Conservation (phyloP, 2,329 filamentous ascomycete genomes). For the Juglanconis juglandina region DNA sequence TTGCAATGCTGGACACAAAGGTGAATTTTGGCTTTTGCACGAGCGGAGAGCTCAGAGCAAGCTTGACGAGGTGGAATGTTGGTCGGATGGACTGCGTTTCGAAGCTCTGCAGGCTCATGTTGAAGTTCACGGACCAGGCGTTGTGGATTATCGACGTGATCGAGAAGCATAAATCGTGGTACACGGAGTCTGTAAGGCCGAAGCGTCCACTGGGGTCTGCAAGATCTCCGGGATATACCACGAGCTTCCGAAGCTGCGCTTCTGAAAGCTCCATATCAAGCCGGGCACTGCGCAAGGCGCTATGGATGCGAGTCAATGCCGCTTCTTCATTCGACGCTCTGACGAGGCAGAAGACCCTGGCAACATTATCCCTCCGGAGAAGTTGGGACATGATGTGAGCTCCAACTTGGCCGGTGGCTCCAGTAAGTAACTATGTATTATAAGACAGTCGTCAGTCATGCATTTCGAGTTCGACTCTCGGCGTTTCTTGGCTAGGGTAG, state of each 20-base stretch:
- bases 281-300: not conserved
- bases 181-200: not conserved
- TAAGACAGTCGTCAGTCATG: not conserved
- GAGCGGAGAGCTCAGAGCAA: slow-evolving; percentile 22
- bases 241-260: not conserved
- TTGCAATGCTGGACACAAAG: slow-evolving; percentile 3
- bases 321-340: not conserved
- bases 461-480: no score
- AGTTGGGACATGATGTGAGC: slow-evolving; percentile 1
- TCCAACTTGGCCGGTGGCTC: slow-evolving; percentile 7
- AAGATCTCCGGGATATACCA: not conserved
- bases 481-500: no score
- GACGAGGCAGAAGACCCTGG: not conserved
- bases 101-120: slow-evolving; percentile 5
- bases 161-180: not conserved
- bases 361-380: not conserved
- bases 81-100: slow-evolving; percentile 40
- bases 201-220: not conserved
- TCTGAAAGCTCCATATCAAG: not conserved
- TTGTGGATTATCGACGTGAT: not conserved
- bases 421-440: not conserved
- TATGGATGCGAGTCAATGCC: not conserved
- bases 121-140: slow-evolving; percentile 9
- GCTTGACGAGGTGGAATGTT: slow-evolving; percentile 33
- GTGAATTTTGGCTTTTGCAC: slow-evolving; percentile 1